Percentiles rank a stretch among this genome's conserved stretches.
phyloP scores from a whole-genome alignment of 1,284 basidiomycete species.

The Heterobasidion parviporum region DNA sequence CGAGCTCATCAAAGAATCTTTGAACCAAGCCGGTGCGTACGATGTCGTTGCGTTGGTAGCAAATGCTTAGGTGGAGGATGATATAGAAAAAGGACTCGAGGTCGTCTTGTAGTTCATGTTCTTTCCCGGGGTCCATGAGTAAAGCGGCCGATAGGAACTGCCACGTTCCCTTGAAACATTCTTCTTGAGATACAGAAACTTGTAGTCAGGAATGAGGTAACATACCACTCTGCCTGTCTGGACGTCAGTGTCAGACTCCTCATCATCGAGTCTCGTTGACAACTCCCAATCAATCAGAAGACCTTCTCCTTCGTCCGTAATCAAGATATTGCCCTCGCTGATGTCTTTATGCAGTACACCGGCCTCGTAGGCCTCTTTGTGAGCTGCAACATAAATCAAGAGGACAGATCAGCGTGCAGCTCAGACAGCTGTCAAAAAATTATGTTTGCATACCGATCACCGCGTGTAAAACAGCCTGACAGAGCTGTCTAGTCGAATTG shows the following conservation, averaged over 20 bases:
- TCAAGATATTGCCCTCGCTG: neutral
- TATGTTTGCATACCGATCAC: too few relatives aligned
- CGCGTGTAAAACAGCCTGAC: too few relatives aligned
- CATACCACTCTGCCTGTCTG: neutral
- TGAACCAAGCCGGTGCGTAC: too few relatives aligned
- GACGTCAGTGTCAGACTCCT: neutral
- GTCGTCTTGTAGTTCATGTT: neutral
- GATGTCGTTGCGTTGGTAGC: too few relatives aligned
- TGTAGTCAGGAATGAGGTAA: neutral
- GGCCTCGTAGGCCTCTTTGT: neutral
- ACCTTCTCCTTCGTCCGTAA: neutral
- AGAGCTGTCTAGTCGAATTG: too few relatives aligned
- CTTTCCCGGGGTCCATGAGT: neutral
- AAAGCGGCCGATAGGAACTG: neutral
- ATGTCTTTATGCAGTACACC: neutral
- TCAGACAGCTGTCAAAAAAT: too few relatives aligned
- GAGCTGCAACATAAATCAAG: neutral
- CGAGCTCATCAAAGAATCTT: too few relatives aligned
- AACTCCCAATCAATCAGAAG: neutral
- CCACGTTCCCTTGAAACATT: neutral
- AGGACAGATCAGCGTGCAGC: too few relatives aligned
- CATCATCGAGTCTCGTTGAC: neutral
- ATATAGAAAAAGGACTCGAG: neutral
- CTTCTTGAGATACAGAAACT: neutral
- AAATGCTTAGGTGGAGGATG: neutral